These are phyloP conservation scores for Mycena rosella DNA, from an alignment of 768 basidiomycete genomes.

Conservation along the genomic window DNA sequence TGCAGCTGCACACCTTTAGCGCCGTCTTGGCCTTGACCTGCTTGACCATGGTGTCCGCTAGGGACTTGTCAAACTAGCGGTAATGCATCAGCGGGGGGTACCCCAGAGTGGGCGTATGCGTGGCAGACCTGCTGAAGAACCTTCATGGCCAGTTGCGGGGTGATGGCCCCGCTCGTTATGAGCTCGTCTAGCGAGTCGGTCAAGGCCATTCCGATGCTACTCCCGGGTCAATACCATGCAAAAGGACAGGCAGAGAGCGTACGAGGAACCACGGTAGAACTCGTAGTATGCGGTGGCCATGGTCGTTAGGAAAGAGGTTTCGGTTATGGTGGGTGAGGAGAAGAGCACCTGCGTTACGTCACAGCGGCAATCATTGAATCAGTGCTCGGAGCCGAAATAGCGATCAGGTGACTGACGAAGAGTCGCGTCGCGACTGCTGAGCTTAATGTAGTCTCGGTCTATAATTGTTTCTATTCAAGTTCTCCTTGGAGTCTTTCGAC, in stretches of 20 bases:
- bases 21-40: constrained; percentile 96
- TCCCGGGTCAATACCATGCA: constrained; percentile 7
- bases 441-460: too few relatives aligned
- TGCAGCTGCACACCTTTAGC: constrained; percentile 72
- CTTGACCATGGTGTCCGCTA: constrained; percentile 93
- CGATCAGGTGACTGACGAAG: too few relatives aligned
- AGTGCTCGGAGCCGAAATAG: too few relatives aligned
- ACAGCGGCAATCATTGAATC: too few relatives aligned
- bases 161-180: constrained; percentile 96
- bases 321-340: not conserved
- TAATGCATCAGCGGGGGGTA: constrained; percentile 1
- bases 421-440: too few relatives aligned
- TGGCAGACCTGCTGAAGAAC: constrained; percentile 90
- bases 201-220: constrained; percentile 96
- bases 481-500: too few relatives aligned
- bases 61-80: constrained; percentile 92
- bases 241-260: constrained; percentile 49
- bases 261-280: constrained; percentile 94
- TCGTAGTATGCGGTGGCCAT: constrained; percentile 91
- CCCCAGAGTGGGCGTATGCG: not conserved
- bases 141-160: constrained; percentile 98
- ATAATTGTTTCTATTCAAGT: too few relatives aligned
- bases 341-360: not conserved
- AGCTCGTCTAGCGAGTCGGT: constrained; percentile 99
- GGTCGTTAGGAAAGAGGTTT: not conserved